Conservation (phyloP, 257 asterid genomes). For the Rhazya stricta region DNA sequence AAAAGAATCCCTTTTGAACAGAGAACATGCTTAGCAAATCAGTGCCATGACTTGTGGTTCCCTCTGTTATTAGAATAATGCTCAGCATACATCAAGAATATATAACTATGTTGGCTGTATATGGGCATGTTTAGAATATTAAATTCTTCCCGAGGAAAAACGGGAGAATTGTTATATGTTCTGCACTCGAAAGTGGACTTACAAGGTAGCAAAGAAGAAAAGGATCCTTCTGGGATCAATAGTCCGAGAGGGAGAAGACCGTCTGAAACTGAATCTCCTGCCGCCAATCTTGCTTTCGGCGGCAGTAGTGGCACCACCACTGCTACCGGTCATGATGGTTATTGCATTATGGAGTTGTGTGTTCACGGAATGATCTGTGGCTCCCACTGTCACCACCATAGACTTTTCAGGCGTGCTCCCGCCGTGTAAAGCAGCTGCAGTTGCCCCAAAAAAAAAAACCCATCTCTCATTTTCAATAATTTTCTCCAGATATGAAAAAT, state of each 20-base stretch:
- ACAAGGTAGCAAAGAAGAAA: constrained; percentile 70
- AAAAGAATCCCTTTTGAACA: constrained; percentile 1
- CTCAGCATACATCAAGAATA: not conserved
- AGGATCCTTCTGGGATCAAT: constrained; percentile 66
- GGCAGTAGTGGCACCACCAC: constrained; percentile 20
- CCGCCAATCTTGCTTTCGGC: constrained; percentile 38
- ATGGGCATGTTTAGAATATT: constrained; percentile 7
- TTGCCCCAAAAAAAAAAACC: constrained; percentile 16
- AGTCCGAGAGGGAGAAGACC: constrained; percentile 42
- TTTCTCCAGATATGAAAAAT: not conserved
- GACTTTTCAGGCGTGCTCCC: constrained; percentile 69
- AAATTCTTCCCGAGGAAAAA: not conserved
- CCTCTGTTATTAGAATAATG: constrained; percentile 5
- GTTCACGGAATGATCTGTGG: constrained; percentile 38
- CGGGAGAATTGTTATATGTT: too few species aligned
- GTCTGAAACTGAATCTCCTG: constrained; percentile 46
- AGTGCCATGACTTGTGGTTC: constrained; percentile 15
- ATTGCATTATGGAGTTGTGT: constrained; percentile 69
- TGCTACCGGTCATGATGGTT: constrained; percentile 44
- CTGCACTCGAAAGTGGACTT: constrained; percentile 16
- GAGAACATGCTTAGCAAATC: constrained; percentile 1
- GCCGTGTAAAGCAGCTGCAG: constrained; percentile 52
- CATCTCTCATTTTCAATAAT: not conserved
- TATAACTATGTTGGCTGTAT: not conserved
- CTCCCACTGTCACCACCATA: constrained; percentile 34